Conservation (phyloP, 257 asterid species). For the Fraxinus quadrangulata region DNA sequence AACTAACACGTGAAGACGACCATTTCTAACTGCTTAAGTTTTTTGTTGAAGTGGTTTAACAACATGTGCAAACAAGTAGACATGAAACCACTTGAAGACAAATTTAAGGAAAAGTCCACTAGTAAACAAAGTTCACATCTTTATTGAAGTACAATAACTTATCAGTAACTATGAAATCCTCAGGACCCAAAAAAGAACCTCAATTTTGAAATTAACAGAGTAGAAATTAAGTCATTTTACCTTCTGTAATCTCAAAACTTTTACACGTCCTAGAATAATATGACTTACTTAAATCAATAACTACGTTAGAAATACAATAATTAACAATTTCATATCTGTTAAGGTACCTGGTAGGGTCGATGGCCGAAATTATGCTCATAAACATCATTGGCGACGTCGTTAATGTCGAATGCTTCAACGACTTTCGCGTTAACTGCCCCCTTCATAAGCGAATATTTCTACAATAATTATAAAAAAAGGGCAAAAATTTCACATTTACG, state of each 20-base stretch:
- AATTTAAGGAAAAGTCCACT: not conserved
- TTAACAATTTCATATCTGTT: not conserved
- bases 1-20: no score
- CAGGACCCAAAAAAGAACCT: not conserved
- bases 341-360: constrained; percentile 78
- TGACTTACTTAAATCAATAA: not conserved
- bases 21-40: no score
- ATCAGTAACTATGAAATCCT: not conserved
- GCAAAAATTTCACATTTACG: not conserved
- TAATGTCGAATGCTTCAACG: constrained; percentile 91
- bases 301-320: not conserved
- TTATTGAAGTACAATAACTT: not conserved
- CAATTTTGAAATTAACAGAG: no score
- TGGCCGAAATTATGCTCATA: constrained; percentile 90
- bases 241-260: not conserved
- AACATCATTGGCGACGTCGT: constrained; percentile 87
- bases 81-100: not conserved
- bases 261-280: not conserved
- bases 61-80: not conserved
- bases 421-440: constrained; percentile 73
- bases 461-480: constrained; percentile 9
- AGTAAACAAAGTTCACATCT: not conserved
- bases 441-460: constrained; percentile 75
- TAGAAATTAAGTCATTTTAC: not conserved
- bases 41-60: not conserved